Evolutionary conservation across 805 yeast genomes (phyloP), one percentile per base, ranked within the genome.

Genomic region (Cyberlindnera suaveolens): DNA sequence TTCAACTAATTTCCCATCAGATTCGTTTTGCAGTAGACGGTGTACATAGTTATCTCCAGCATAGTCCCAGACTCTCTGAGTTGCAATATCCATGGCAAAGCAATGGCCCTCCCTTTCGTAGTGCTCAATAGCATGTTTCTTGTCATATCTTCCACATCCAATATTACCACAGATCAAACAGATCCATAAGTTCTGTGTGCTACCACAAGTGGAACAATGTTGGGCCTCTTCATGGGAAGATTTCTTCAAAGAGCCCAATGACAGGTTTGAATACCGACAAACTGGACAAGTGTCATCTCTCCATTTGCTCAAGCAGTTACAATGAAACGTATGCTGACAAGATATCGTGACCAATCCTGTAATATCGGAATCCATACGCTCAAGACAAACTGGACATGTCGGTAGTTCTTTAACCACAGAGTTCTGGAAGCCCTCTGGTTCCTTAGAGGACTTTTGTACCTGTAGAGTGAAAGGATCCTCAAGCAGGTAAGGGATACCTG

Each of bases 1-100:
- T 60, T 89, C 97, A 3, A 89, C 96, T 29, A 90, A 63, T 53
- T 90, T 90, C 0, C 97, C 97, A 59, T 89, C 96, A 0, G 82
- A 72, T 59, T 85, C 90, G 61, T 86, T 88, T 47, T 89, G 87
- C 4, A 89, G 74, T 35, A 89, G 65, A 39, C 97, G 63, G 61
- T 89, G 97, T 9, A 89, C 96, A 60, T 89, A 89, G 50, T 79
- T 80, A 58, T 89, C 97, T 3, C 90, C 90, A 0, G 90, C 89
- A 60, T 89, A 89, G 60, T 89, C 96, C 97, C 97, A 89, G 1
- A 89, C 96, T 34, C 97, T 69, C 47, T 89, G 93, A 0, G 95
- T 77, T 10, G 71, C 64, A 37, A 86, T 68, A 56, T 89, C 96
- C 96, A 89, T 88, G 0, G 96, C 85, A 65, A 86, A 89, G 54